Base-by-base conservation (phyloP, 2,329 filamentous ascomycete genomes). In the Phyllosticta citrichinensis region DNA sequence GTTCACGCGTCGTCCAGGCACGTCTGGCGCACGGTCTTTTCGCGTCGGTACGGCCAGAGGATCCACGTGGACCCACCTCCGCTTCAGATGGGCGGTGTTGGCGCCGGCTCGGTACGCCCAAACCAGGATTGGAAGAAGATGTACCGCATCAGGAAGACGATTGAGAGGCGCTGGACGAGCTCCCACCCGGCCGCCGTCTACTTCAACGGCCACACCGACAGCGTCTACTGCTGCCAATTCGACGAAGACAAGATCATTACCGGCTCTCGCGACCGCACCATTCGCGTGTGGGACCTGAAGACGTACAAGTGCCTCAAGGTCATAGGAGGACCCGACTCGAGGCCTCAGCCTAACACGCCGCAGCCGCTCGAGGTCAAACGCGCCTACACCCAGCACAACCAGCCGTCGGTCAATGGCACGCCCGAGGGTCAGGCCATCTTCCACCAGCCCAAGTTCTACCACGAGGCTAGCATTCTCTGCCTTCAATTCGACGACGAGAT, bases 201-300 rank as follows among this genome's bases (percentile, higher is more conserved):
- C 73, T 81, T 99, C 22, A 91, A 94, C 68, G 94, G 94, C 2
- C 94, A 99, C 72, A 86, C 87, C 25, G 94, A 99, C 73, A 97
- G 91, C 66, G 95, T 99, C 62, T 99, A 99, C 76, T 99, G 94
- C 74, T 84, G 96, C 61, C 94, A 99, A 71, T 99, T 97, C 72
- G 94, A 99, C 73, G 93, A 97, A 87, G 81, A 88, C 71, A 99
- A 97, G 75, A 96, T 97, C 70, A 92, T 99, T 66, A 97, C 94
- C 2, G 94, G 94, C 27, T 97, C 93, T 10, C 87, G 94, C 64
- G 94, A 99, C 75, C 89, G 90, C 71, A 97, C 94, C 0, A 94
- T 99, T 66, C 88, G 94, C 57, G 85, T 99, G 33, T 99, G 94
- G 94, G 91, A 97, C 73, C 88, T 96, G 78, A 87, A 89, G 67